Conservation (phyloP, 2,329 filamentous ascomycete genomes). For the Chaetothyriales sp. region DNA sequence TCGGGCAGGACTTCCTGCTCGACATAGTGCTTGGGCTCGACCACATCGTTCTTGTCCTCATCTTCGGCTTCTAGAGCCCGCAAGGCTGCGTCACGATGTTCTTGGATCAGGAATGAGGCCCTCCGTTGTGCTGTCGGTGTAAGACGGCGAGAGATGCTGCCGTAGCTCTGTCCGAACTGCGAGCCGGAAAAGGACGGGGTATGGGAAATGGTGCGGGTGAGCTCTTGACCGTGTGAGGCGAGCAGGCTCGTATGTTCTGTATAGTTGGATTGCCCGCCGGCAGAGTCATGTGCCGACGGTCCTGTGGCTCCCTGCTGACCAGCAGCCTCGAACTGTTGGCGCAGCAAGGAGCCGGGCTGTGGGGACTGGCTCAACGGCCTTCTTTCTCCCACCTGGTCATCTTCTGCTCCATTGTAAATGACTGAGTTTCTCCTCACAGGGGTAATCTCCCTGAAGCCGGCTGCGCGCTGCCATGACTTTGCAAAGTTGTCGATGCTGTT, state of each 20-base stretch:
- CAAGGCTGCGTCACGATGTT: conserved; percentile 33
- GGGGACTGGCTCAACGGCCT: conserved; percentile 5
- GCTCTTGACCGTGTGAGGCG: conserved; percentile 4
- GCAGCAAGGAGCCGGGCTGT: conserved; percentile 17
- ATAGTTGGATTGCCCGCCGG: conserved; percentile 3
- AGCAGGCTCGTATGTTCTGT: conserved; percentile 18
- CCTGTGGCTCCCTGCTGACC: conserved; percentile 6
- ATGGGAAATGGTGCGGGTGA: conserved; percentile 3
- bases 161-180: conserved; percentile 39
- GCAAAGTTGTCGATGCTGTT: conserved; percentile 94
- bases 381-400: conserved; percentile 7
- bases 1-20: conserved; percentile 14
- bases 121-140: conserved; percentile 43
- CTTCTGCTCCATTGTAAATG: conserved; percentile 21
- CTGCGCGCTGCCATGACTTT: conserved; percentile 79
- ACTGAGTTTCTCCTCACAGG: conserved; percentile 53
- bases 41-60: background rate
- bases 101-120: conserved; percentile 38
- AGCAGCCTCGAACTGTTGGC: conserved; percentile 19
- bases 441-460: conserved; percentile 74
- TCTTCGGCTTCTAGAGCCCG: conserved; percentile 20
- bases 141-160: conserved; percentile 41
- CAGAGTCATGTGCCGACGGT: conserved; percentile 20
- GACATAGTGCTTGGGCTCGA: conserved; percentile 8
- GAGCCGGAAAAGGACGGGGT: conserved; percentile 3